Evolutionary conservation across 2,329 filamentous ascomycete genomes (phyloP).

Genomic region (Monosporascus sp.): DNA sequence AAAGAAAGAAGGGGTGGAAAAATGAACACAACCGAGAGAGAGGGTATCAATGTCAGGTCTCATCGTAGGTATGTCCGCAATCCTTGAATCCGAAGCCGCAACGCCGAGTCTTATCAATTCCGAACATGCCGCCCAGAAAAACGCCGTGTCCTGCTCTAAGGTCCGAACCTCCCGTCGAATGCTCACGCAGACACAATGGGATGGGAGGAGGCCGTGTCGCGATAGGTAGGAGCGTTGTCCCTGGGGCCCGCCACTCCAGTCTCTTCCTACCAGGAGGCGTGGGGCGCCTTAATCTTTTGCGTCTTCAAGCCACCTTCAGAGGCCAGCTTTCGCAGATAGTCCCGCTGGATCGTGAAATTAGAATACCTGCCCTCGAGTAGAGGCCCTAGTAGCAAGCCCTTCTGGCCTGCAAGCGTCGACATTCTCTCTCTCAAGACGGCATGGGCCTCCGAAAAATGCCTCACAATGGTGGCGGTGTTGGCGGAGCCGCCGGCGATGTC

Average conservation of each 20-base stretch:
- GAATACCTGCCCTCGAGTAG: slow-evolving; percentile 77
- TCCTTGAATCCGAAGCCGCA: background rate
- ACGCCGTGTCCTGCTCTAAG: too few species aligned
- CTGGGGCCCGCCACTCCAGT: too few species aligned
- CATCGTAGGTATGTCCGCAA: background rate
- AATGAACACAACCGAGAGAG: background rate
- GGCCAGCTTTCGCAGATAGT: slow-evolving; percentile 52
- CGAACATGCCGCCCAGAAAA: too few species aligned
- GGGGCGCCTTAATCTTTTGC: background rate
- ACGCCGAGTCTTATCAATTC: too few species aligned
- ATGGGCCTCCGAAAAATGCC: slow-evolving; percentile 64
- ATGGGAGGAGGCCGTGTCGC: too few species aligned
- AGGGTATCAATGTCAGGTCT: background rate
- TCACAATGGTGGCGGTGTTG: slow-evolving; percentile 62
- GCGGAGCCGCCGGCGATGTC: slow-evolving; percentile 86
- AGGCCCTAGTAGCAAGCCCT: slow-evolving; percentile 53
- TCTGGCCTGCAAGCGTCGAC: slow-evolving; percentile 37
- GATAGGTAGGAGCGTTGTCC: too few species aligned
- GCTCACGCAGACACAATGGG: too few species aligned
- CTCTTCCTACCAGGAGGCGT: too few species aligned
- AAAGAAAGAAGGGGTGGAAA: background rate
- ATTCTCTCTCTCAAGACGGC: slow-evolving; percentile 53
- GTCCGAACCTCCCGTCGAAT: too few species aligned
- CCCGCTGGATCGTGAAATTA: slow-evolving; percentile 64
- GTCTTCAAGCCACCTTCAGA: slow-evolving; percentile 17